Evolutionary conservation across 768 basidiomycete species (phyloP).

Genomic region (Mycena epipterygia): DNA sequence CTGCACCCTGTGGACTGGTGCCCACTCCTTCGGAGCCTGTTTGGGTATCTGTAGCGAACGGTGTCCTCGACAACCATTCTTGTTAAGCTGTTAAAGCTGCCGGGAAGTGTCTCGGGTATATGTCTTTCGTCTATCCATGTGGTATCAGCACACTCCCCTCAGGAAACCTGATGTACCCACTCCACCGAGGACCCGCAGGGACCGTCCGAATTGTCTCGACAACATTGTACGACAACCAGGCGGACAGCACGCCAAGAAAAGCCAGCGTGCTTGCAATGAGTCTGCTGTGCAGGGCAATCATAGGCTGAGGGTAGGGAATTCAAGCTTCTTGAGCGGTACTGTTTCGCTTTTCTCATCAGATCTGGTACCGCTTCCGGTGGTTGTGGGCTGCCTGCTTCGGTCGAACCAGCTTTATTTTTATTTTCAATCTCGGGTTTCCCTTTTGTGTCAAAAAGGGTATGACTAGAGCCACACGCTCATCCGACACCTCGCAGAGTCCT

Average conservation of each 20-base stretch:
- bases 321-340: not conserved
- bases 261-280: not conserved
- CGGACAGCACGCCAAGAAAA: not conserved
- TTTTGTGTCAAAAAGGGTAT: no score
- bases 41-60: conserved; percentile 5
- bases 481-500: no score
- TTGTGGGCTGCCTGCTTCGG: no score
- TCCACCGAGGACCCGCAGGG: not conserved
- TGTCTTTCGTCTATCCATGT: not conserved
- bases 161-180: not conserved
- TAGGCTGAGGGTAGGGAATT: not conserved
- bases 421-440: no score
- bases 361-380: not conserved
- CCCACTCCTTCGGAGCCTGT: not conserved
- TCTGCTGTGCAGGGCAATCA: not conserved
- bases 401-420: no score
- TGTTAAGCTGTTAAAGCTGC: not conserved
- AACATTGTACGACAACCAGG: not conserved
- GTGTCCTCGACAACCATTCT: conserved; percentile 6
- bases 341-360: not conserved
- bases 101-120: not conserved
- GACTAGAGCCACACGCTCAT: no score
- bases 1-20: not conserved
- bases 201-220: not conserved
- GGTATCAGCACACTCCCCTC: not conserved